A percentile compares a stretch with the other conserved stretches of the same genome.
Conservation (phyloP, 225 moss, liverwort and hornwort species). For the Climacium dendroides region DNA sequence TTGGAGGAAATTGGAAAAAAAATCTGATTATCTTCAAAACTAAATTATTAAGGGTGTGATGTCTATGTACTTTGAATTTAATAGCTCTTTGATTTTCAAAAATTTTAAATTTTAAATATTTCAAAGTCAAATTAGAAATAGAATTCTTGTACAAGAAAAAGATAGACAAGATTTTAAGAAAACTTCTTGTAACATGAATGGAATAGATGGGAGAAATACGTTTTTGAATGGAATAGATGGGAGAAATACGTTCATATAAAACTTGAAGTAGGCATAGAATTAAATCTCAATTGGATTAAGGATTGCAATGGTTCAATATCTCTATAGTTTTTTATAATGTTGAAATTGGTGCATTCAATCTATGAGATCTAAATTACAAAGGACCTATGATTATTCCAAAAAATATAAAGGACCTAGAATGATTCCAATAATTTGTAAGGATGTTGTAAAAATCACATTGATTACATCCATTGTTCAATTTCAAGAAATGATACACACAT, state of each 20-base stretch:
- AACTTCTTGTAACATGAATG: not conserved
- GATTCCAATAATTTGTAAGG: not conserved
- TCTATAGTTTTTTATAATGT: not conserved
- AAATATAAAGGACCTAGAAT: not conserved
- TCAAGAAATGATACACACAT: not conserved
- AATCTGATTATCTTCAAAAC: not conserved
- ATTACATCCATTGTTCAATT: not conserved
- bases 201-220: not conserved
- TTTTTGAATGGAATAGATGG: too few relatives aligned
- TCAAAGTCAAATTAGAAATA: not conserved
- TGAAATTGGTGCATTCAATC: not conserved
- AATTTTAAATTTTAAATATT: not conserved
- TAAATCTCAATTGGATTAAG: too few relatives aligned
- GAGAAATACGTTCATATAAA: too few relatives aligned
- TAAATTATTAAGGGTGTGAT: not conserved
- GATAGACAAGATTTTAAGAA: not conserved
- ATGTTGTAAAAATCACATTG: not conserved
- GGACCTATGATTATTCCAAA: not conserved
- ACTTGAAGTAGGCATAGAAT: not conserved
- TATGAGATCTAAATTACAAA: not conserved
- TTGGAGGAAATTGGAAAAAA: not conserved
- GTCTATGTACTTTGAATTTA: not conserved
- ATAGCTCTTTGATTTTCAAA: too few relatives aligned
- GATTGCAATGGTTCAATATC: not conserved
- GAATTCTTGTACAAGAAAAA: not conserved